phyloP scores from a whole-genome alignment of 1,139 yeast species.

The Protomyces gravidus region DNA sequence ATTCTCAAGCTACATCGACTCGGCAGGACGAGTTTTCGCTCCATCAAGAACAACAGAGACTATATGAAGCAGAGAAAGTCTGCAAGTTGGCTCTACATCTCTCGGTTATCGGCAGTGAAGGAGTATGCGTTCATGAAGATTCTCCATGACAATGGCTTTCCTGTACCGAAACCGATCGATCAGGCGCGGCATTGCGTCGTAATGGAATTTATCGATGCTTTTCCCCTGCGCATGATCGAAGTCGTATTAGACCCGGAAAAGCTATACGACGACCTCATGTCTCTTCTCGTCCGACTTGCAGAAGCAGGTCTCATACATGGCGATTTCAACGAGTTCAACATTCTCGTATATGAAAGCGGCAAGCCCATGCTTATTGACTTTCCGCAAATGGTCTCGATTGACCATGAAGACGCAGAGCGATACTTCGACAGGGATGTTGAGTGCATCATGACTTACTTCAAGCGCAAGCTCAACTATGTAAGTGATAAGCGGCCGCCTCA shows the following conservation, averaged over 20 bases:
- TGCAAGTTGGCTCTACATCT: constrained; percentile 86
- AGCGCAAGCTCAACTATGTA: constrained; percentile 65
- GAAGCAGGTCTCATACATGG: constrained; percentile 91
- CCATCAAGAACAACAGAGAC: constrained; percentile 90
- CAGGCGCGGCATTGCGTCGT: constrained; percentile 85
- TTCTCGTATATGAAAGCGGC: constrained; percentile 59
- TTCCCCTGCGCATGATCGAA: constrained; percentile 51
- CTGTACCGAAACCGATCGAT: constrained; percentile 85
- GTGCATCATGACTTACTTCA: constrained; percentile 78
- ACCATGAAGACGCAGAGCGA: constrained; percentile 79
- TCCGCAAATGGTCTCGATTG: constrained; percentile 94
- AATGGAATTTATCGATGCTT: constrained; percentile 87
- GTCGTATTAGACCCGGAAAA: constrained; percentile 51
- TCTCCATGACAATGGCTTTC: constrained; percentile 67
- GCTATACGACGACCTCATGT: constrained; percentile 79
- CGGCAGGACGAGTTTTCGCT: constrained; percentile 87
- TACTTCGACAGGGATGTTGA: constrained; percentile 90
- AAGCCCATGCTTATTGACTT: constrained; percentile 85
- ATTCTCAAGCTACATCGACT: constrained; percentile 87
- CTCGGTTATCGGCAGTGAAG: constrained; percentile 84
- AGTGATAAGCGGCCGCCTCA: constrained; percentile 73
- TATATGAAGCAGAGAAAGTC: constrained; percentile 66
- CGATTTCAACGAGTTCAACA: constrained; percentile 94
- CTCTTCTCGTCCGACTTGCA: constrained; percentile 75
- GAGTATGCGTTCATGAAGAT: constrained; percentile 85